Conservation (phyloP, 371 early-diverging fungal genomes). For the Mycotypha africana region DNA sequence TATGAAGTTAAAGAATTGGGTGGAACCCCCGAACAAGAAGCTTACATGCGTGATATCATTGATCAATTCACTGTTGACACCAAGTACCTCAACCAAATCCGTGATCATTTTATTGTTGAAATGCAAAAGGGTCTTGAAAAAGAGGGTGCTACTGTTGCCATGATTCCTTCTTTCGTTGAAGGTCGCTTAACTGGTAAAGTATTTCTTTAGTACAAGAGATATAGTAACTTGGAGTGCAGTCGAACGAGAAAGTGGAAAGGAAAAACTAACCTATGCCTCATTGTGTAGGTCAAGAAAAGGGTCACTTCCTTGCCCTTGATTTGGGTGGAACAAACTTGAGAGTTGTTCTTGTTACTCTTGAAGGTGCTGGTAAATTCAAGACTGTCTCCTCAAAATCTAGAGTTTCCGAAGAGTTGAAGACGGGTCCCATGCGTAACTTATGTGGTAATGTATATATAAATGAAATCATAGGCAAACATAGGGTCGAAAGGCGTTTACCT, state of each 20-base stretch:
- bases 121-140: slow-evolving; percentile 69
- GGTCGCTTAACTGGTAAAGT: slow-evolving; percentile 42
- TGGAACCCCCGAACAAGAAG: slow-evolving; percentile 45
- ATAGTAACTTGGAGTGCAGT: too few species aligned
- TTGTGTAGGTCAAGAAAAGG: slow-evolving; percentile 56
- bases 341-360: slow-evolving; percentile 80
- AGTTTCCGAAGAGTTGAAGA: slow-evolving; percentile 78
- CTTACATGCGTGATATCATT: slow-evolving; percentile 39
- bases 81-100: slow-evolving; percentile 56
- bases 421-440: slow-evolving; percentile 46
- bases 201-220: too few species aligned
- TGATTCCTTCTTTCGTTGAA: slow-evolving; percentile 77
- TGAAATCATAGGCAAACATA: not conserved
- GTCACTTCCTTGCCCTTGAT: slow-evolving; percentile 87
- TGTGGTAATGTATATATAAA: slow-evolving; percentile 28
- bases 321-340: slow-evolving; percentile 95
- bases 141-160: slow-evolving; percentile 62
- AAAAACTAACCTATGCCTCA: too few species aligned
- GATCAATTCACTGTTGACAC: slow-evolving; percentile 55
- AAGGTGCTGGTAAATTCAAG: slow-evolving; percentile 64
- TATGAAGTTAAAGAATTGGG: slow-evolving; percentile 22
- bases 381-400: slow-evolving; percentile 74
- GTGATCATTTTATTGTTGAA: slow-evolving; percentile 61
- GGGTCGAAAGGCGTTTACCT: too few species aligned
- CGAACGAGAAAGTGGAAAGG: too few species aligned